Conservation (phyloP, 2,329 filamentous ascomycete species). For the Penicillium polonicum region DNA sequence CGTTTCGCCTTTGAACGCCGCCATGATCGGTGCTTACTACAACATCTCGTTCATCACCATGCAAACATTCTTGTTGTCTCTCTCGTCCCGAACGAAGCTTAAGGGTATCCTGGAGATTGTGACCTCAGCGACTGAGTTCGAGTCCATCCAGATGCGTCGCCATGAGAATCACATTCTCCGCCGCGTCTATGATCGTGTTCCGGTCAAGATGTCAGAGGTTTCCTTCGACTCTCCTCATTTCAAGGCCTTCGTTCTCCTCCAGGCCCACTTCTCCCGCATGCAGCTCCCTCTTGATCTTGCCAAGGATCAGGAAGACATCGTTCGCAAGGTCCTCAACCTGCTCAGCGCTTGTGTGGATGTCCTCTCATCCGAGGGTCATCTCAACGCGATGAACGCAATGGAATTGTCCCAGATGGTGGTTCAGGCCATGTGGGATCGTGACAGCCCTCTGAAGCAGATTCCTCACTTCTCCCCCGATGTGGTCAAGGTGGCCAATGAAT, state of each 20-base stretch:
- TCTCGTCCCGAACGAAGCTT: conserved; percentile 84
- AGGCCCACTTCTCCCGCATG: conserved; percentile 97
- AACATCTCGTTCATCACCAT: conserved; percentile 99
- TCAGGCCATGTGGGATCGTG: conserved; percentile 98
- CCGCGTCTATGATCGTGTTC: conserved; percentile 89
- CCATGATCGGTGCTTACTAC: conserved; percentile 98
- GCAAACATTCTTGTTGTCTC: conserved; percentile 94
- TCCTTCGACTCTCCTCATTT: conserved; percentile 94
- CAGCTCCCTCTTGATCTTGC: conserved; percentile 91
- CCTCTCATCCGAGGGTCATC: conserved; percentile 87
- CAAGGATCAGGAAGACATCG: conserved; percentile 88
- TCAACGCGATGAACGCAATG: conserved; percentile 98
- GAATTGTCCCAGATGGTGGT: conserved; percentile 99
- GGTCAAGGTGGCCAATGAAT: conserved; percentile 77
- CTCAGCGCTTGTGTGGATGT: conserved; percentile 93
- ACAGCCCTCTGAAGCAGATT: conserved; percentile 95
- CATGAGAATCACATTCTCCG: conserved; percentile 86
- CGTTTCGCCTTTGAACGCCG: conserved; percentile 85
- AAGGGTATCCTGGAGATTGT: conserved; percentile 97
- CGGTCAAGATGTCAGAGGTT: conserved; percentile 88
- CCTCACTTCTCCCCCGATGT: conserved; percentile 85
- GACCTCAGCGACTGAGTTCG: conserved; percentile 94
- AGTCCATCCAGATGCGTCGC: conserved; percentile 87
- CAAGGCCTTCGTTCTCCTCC: conserved; percentile 95
- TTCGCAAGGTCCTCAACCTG: conserved; percentile 80